These are phyloP conservation scores for Spathaspora girioi DNA, from an alignment of 805 yeast species.

Conservation along the genomic window DNA sequence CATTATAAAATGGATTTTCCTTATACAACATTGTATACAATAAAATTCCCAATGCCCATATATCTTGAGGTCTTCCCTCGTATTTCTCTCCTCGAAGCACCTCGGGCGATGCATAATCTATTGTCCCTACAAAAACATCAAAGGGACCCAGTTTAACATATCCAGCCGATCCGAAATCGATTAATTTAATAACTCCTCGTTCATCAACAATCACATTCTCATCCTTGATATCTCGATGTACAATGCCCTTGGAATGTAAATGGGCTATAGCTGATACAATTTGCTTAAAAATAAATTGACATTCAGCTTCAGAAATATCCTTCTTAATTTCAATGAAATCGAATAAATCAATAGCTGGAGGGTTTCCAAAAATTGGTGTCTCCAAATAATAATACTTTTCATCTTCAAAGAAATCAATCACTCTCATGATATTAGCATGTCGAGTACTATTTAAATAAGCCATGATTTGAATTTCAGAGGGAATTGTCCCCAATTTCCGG, in stretches of 20 bases:
- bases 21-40: slow-evolving; percentile 86
- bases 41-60: slow-evolving; percentile 94
- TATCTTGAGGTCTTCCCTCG: slow-evolving; percentile 91
- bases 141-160: slow-evolving; percentile 89
- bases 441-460: slow-evolving; percentile 72
- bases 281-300: slow-evolving; percentile 74
- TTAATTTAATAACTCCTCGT: slow-evolving; percentile 74
- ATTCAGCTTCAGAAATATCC: slow-evolving; percentile 75
- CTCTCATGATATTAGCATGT: slow-evolving; percentile 82
- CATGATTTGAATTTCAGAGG: slow-evolving; percentile 94
- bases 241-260: slow-evolving; percentile 80
- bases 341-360: slow-evolving; percentile 89
- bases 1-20: slow-evolving; percentile 93
- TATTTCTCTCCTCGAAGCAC: slow-evolving; percentile 85
- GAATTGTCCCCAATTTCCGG: slow-evolving; percentile 85
- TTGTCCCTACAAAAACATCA: slow-evolving; percentile 95
- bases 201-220: slow-evolving; percentile 89
- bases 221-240: slow-evolving; percentile 93
- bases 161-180: slow-evolving; percentile 96
- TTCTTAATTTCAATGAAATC: slow-evolving; percentile 86
- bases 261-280: slow-evolving; percentile 76
- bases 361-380: slow-evolving; percentile 84
- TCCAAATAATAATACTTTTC: slow-evolving; percentile 85
- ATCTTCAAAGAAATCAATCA: slow-evolving; percentile 92
- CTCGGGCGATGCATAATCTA: slow-evolving; percentile 97